These are phyloP conservation scores for Graphilbum fragrans DNA, from an alignment of 2,329 filamentous ascomycete genomes.

Conservation along the genomic window DNA sequence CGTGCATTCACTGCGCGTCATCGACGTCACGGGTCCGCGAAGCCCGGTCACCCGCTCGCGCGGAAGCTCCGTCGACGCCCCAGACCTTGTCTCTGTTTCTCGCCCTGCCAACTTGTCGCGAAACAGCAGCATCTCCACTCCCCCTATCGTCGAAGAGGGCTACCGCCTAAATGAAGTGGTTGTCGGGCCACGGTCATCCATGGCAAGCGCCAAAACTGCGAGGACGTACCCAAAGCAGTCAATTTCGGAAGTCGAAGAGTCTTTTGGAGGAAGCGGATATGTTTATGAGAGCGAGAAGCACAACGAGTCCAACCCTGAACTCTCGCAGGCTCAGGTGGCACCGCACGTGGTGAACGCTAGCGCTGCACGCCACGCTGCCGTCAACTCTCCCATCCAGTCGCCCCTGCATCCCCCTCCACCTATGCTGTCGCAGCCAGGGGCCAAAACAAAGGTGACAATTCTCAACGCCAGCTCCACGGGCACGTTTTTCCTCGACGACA, in stretches of 20 bases:
- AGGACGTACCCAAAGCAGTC: conserved; percentile 14
- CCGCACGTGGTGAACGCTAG: no score
- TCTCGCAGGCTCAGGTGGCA: no score
- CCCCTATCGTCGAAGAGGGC: conserved; percentile 28
- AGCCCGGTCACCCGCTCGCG: conserved; percentile 36
- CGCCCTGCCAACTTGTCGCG: conserved; percentile 28
- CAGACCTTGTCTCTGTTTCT: conserved; percentile 22
- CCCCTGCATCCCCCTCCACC: conserved; percentile 6
- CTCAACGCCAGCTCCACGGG: conserved; percentile 18
- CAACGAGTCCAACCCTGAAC: no score
- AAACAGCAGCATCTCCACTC: conserved; percentile 26
- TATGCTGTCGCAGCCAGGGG: conserved; percentile 6
- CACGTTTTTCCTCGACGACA: conserved; percentile 21
- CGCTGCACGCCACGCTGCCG: no score
- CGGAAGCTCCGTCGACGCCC: conserved; percentile 31
- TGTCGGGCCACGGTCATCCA: conserved; percentile 1
- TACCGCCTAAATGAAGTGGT: conserved; percentile 12
- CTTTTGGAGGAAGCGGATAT: no score
- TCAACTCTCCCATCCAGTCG: no score
- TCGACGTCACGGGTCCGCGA: conserved; percentile 41
- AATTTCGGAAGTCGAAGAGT: conserved; percentile 33
- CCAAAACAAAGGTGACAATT: conserved; percentile 21
- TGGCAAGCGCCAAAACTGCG: conserved; percentile 1
- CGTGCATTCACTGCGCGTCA: conserved; percentile 43
- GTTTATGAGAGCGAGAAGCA: no score